Evolutionary conservation across 75 land plant species (phyloP).

Genomic region (Chamaecyparis obtusa): DNA sequence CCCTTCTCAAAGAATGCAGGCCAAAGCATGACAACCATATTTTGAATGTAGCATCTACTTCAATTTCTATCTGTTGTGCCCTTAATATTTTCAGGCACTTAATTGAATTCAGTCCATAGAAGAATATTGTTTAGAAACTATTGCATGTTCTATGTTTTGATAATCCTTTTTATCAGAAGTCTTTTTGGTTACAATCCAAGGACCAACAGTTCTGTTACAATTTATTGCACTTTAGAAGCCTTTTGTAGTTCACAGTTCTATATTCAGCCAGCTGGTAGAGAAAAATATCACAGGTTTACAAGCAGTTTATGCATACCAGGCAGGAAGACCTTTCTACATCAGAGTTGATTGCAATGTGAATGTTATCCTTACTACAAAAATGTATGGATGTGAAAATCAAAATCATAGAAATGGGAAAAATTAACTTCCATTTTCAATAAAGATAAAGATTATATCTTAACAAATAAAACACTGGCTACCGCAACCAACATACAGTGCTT

Average conservation of each 20-base stretch:
- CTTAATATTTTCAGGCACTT: not conserved
- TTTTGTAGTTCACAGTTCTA: not conserved
- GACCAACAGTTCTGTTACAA: not conserved
- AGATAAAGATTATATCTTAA: not conserved
- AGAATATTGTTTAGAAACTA: not conserved
- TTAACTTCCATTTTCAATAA: not conserved
- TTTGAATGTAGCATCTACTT: not conserved
- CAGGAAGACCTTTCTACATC: not conserved
- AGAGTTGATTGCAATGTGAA: not conserved
- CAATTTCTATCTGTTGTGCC: not conserved
- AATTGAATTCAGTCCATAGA: not conserved
- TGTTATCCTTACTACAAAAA: not conserved
- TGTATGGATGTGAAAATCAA: not conserved
- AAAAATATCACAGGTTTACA: not conserved
- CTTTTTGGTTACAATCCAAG: not conserved
- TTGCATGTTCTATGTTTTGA: not conserved
- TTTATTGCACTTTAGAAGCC: not conserved
- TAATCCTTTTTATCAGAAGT: not conserved
- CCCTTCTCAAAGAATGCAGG: too few species aligned
- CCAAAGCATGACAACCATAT: not conserved
- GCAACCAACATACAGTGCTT: not conserved
- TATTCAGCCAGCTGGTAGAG: not conserved
- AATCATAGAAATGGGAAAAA: not conserved
- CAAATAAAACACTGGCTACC: not conserved
- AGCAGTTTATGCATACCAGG: not conserved